Conservation (phyloP, 2,329 filamentous ascomycete species). For the Colletotrichum theobromicola region DNA sequence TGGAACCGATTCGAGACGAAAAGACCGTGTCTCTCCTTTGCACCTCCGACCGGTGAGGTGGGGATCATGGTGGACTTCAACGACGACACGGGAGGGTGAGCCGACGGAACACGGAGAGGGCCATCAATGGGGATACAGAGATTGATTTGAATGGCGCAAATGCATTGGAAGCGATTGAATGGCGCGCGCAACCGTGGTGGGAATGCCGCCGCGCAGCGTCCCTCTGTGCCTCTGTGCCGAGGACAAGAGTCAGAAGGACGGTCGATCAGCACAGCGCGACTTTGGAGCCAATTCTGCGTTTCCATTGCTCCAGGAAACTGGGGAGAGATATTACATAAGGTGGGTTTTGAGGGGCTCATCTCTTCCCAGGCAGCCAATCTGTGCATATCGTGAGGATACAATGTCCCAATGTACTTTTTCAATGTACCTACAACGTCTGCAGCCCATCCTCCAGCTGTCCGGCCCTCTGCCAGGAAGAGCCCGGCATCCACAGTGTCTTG, state of each 20-base stretch:
- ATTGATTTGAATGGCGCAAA: constrained; percentile 4
- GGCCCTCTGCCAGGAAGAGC: constrained; percentile 8
- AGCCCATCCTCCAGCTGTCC: constrained; percentile 12
- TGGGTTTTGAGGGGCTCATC: neutral
- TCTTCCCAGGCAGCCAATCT: constrained; percentile 14
- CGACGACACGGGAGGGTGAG: neutral
- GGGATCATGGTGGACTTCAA: neutral
- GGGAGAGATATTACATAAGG: constrained; percentile 12
- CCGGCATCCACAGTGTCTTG: constrained; percentile 12
- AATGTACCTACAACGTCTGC: constrained; percentile 10
- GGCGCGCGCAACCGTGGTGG: neutral
- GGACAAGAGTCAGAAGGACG: neutral
- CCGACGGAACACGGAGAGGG: neutral
- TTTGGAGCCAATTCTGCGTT: neutral
- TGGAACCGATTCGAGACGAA: neutral
- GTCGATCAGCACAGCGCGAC: neutral
- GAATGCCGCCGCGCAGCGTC: neutral
- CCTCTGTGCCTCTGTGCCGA: neutral
- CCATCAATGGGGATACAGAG: neutral
- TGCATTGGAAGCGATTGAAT: neutral
- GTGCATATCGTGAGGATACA: neutral
- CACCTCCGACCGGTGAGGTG: neutral
- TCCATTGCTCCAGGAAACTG: neutral
- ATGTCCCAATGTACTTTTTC: neutral
- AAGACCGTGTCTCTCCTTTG: neutral